Evolutionary conservation across 1,284 basidiomycete genomes (phyloP).

Genomic region (Austroboletus niveus): DNA sequence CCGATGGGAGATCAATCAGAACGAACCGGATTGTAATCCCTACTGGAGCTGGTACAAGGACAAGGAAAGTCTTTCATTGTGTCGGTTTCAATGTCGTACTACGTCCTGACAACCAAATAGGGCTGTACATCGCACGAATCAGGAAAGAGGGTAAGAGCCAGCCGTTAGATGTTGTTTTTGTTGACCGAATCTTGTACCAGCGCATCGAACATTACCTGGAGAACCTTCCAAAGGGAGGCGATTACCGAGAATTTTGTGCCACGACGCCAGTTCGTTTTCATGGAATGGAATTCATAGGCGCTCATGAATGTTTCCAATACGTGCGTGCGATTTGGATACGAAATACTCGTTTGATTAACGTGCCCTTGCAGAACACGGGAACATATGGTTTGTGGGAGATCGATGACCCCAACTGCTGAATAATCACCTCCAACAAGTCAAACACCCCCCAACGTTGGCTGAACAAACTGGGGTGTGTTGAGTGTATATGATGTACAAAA

Average conservation of each 20-base stretch:
- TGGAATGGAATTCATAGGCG: constrained; percentile 23
- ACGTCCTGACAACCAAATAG: background rate
- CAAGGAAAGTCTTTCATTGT: constrained; percentile 6
- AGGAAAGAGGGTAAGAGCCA: constrained; percentile 12
- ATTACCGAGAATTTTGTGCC: constrained; percentile 32
- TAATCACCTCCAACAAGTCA: too few relatives aligned
- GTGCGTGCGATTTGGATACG: constrained; percentile 2
- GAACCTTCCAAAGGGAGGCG: constrained; percentile 20
- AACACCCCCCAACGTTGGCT: too few relatives aligned
- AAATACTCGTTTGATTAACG: background rate
- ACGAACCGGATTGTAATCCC: constrained; percentile 20
- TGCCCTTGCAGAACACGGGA: constrained; percentile 11
- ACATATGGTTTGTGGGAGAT: constrained; percentile 26
- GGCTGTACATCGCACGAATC: constrained; percentile 19
- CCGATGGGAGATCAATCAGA: constrained; percentile 18
- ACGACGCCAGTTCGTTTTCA: constrained; percentile 28
- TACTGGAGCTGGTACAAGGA: constrained; percentile 25
- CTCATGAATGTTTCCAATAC: constrained; percentile 20
- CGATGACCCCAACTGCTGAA: constrained; percentile 17
- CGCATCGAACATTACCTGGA: constrained; percentile 27
- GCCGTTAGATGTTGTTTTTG: background rate
- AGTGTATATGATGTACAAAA: too few relatives aligned
- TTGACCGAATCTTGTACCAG: constrained; percentile 1
- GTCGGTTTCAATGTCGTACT: background rate
- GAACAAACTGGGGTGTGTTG: too few relatives aligned